Evolutionary conservation across 176 grass and related monocot genomes (phyloP), one percentile per base, ranked within the genome.

Genomic region (Calamus simplicifolius): DNA sequence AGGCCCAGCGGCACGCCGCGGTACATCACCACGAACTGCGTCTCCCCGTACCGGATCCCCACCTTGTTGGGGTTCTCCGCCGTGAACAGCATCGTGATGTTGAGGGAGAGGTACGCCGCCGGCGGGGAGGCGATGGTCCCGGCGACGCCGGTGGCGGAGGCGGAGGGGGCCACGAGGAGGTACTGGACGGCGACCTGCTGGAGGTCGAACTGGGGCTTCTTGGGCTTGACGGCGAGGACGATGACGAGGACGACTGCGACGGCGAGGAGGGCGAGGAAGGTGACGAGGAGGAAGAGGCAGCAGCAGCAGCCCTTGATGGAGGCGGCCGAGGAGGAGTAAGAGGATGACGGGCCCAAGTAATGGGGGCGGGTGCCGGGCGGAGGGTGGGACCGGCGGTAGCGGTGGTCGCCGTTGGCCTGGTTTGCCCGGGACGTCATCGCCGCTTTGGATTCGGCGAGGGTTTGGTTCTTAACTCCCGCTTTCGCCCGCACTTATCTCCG

Each of bases 271-370:
- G 73, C 84, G 18, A 98, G 93, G 79, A 98, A 87, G 25, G 69
- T 85, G 63, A 81, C 79, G 59, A 98, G 81, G 73, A 98, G 79
- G 81, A 98, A 92, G 62, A 98, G 59, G 70, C 93, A 98, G 67
- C 93, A 92, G 93, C 93, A 98, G 73, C 88, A 98, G 51, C 93
- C 79, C 61, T 89, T 89, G 67, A 98, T 73, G 52, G 93, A 98
- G 66, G 87, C 87, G 4, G 82, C 66, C 56, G 80, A 78, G 48
- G 68, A 71, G 27, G 64, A 67, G 35, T 43, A 12, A 43, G 35
- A 43, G 35, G 35, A 43, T 5, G 59, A 21, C 0, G 60, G 27
- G 23, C 77, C 67, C 60, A 79, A 61, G 87, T 91, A 96, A 30
- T 35, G 50, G 59, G 27, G 49, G 58, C 49, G 18, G 12, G 26